phyloP scores from a whole-genome alignment of 2,329 filamentous ascomycete genomes.

The Aspergillus arachidicola region DNA sequence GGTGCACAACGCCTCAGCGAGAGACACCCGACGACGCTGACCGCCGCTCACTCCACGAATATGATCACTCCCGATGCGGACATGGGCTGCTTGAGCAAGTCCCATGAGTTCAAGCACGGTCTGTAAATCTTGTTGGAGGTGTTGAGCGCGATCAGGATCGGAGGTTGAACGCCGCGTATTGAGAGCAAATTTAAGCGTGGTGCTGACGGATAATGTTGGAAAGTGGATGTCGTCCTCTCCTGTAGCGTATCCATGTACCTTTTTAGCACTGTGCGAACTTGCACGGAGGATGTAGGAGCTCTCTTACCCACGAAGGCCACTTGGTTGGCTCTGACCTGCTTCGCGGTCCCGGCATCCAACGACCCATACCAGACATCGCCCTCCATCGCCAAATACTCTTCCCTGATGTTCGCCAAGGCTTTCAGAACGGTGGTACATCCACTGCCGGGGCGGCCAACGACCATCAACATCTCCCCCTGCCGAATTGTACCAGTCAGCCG shows the following conservation, averaged over 20 bases:
- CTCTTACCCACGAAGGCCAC: neutral
- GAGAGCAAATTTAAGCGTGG: slow-evolving; percentile 2
- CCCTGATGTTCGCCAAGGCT: slow-evolving; percentile 65
- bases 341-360: neutral
- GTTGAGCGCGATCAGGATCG: neutral
- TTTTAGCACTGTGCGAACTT: neutral
- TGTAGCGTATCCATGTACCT: neutral
- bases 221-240: neutral
- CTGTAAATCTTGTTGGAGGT: neutral
- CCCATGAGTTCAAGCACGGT: neutral
- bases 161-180: neutral
- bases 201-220: slow-evolving; percentile 43
- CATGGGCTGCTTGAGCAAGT: slow-evolving; percentile 40
- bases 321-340: neutral
- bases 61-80: slow-evolving; percentile 81
- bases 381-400: slow-evolving; percentile 57
- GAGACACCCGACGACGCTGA: slow-evolving; percentile 75
- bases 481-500: neutral
- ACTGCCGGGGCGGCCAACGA: slow-evolving; percentile 73
- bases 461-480: slow-evolving; percentile 70
- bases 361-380: slow-evolving; percentile 61
- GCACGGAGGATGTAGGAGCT: neutral
- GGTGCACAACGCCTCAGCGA: slow-evolving; percentile 77
- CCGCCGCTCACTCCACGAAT: slow-evolving; percentile 77
- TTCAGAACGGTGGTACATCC: slow-evolving; percentile 71